These are phyloP conservation scores for Rugosomyces carneus DNA, from an alignment of 1,284 basidiomycete species.

Conservation along the genomic window DNA sequence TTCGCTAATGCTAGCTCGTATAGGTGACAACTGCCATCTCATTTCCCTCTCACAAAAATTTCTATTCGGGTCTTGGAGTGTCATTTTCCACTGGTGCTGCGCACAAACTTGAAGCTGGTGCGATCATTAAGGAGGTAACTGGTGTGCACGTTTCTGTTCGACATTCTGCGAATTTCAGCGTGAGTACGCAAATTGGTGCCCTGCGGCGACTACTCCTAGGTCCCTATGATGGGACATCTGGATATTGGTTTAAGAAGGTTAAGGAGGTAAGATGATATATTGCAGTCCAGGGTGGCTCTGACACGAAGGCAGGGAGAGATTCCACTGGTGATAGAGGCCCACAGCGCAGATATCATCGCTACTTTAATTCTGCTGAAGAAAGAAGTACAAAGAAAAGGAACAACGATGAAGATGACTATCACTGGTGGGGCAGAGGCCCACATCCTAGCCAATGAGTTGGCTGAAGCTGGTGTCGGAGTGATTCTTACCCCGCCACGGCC, in stretches of 20 bases:
- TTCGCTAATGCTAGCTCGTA: not conserved
- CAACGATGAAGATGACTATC: slow-evolving; percentile 49
- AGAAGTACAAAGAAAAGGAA: slow-evolving; percentile 52
- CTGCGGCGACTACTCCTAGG: slow-evolving; percentile 59
- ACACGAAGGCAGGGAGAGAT: slow-evolving; percentile 29
- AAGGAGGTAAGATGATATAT: slow-evolving; percentile 33
- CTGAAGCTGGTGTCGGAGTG: slow-evolving; percentile 66
- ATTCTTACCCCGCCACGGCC: slow-evolving; percentile 53
- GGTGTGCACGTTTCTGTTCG: slow-evolving; percentile 34
- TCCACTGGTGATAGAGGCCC: slow-evolving; percentile 51
- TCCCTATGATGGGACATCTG: slow-evolving; percentile 39
- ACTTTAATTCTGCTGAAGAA: slow-evolving; percentile 71
- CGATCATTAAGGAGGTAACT: slow-evolving; percentile 55
- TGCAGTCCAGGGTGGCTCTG: not conserved
- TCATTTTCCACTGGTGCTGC: slow-evolving; percentile 58
- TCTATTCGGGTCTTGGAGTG: slow-evolving; percentile 64
- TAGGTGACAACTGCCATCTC: slow-evolving; percentile 47
- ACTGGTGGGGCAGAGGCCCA: slow-evolving; percentile 72
- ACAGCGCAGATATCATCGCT: slow-evolving; percentile 75
- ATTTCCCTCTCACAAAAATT: slow-evolving; percentile 47
- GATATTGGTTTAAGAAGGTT: slow-evolving; percentile 48
- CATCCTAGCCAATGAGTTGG: slow-evolving; percentile 71
- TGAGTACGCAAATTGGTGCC: slow-evolving; percentile 59
- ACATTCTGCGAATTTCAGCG: slow-evolving; percentile 34
- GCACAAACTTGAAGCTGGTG: slow-evolving; percentile 59